Conservation (phyloP, 805 yeast genomes). For the Candida palmyrensis region DNA sequence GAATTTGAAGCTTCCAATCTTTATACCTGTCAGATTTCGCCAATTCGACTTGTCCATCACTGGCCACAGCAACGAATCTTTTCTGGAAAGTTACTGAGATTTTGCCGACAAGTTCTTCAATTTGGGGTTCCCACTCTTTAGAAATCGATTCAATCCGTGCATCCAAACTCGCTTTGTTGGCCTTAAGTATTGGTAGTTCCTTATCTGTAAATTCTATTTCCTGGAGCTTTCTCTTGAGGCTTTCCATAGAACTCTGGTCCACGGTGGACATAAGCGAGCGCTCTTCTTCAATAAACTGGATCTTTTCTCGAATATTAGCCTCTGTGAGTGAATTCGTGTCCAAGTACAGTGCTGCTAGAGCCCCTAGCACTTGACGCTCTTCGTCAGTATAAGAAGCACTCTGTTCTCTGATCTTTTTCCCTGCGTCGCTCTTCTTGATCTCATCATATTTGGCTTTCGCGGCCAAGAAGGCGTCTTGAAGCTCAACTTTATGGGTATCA, state of each 20-base stretch:
- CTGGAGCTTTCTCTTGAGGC: conserved; percentile 33
- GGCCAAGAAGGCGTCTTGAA: conserved; percentile 26
- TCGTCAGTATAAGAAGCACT: conserved; percentile 34
- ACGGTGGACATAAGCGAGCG: conserved; percentile 31
- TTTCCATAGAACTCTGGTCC: conserved; percentile 32
- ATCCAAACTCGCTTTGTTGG: conserved; percentile 22
- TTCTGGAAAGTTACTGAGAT: conserved; percentile 63
- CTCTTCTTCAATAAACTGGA: conserved; percentile 45
- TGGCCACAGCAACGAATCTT: conserved; percentile 70
- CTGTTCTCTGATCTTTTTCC: conserved; percentile 28
- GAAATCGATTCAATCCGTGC: conserved; percentile 34
- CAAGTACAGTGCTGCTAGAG: conserved; percentile 34
- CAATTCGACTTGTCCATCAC: conserved; percentile 78
- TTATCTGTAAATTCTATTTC: conserved; percentile 29
- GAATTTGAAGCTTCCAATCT: conserved; percentile 80
- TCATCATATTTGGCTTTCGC: conserved; percentile 31
- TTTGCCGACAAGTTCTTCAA: conserved; percentile 45
- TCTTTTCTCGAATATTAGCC: conserved; percentile 29
- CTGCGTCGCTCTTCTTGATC: conserved; percentile 37
- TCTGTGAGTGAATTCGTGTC: conserved; percentile 33
- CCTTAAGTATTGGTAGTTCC: conserved; percentile 32
- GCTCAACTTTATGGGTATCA: conserved; percentile 17
- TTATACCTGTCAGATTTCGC: conserved; percentile 47
- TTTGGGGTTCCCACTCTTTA: conserved; percentile 55
- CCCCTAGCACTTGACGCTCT: conserved; percentile 32